Conservation (phyloP, 257 asterid genomes). For the Capsicum chinense region DNA sequence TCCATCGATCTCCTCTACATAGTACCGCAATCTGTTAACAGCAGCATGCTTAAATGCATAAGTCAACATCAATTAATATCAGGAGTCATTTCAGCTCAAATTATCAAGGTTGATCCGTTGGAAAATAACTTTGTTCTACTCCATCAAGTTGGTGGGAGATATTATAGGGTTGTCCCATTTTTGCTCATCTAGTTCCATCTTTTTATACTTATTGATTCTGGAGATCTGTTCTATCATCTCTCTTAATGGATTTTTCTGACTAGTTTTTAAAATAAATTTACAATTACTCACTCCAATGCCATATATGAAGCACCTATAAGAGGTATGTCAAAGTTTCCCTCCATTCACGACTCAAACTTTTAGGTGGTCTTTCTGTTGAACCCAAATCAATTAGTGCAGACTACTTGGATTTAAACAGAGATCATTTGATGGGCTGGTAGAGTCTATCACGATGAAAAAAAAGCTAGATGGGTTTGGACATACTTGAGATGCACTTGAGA, state of each 20-base stretch:
- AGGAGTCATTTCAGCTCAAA: not conserved
- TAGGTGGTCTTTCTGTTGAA: not conserved
- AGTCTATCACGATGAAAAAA: not conserved
- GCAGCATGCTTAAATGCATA: not conserved
- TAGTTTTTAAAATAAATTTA: conserved; percentile 8
- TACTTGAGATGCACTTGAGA: conserved; percentile 51
- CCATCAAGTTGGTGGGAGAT: not conserved
- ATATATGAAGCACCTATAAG: not conserved
- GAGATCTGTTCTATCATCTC: not conserved
- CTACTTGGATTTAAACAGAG: not conserved
- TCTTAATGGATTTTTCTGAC: not conserved
- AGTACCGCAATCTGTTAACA: conserved; percentile 54
- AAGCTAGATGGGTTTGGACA: not conserved
- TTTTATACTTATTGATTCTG: not conserved
- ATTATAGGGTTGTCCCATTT: not conserved
- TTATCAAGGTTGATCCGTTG: not conserved
- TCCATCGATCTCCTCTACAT: conserved; percentile 46
- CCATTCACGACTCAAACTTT: not conserved
- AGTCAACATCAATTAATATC: not conserved
- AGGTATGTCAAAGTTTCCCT: not conserved
- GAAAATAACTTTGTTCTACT: conserved; percentile 1
- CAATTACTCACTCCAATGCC: not conserved
- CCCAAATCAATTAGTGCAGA: not conserved
- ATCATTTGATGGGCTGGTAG: not conserved
- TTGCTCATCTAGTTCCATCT: not conserved